Evolutionary conservation across 805 yeast genomes (phyloP).

Genomic region (Saccharomycopsis sp.): DNA sequence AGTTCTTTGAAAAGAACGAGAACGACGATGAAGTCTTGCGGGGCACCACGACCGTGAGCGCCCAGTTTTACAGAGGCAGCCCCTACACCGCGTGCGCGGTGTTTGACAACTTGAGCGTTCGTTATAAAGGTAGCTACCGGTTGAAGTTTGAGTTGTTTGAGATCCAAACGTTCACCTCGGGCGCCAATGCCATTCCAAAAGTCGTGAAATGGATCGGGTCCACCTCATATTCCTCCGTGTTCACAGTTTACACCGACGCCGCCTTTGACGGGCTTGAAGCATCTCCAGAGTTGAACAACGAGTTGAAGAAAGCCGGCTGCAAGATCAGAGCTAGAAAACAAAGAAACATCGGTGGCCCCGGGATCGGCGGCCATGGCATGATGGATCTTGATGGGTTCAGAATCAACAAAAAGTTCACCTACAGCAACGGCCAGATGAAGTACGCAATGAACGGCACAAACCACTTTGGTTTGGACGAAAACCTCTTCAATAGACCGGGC

Average conservation of each 20-base stretch:
- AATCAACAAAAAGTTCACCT: constrained; percentile 12
- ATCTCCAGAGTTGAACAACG: constrained; percentile 18
- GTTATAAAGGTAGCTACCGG: constrained; percentile 20
- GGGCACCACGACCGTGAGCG: constrained; percentile 20
- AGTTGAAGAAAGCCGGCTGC: constrained; percentile 20
- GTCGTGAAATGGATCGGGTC: constrained; percentile 16
- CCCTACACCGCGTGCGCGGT: constrained; percentile 21
- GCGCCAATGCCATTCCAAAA: constrained; percentile 7
- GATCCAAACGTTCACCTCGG: constrained; percentile 15
- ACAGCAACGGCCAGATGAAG: constrained; percentile 10
- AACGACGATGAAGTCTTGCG: constrained; percentile 18
- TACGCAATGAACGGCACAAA: constrained; percentile 12
- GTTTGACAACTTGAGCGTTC: constrained; percentile 19
- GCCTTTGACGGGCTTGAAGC: constrained; percentile 21
- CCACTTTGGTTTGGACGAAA: constrained; percentile 17
- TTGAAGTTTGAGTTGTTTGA: constrained; percentile 20
- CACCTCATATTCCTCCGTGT: constrained; percentile 11
- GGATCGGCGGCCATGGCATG: constrained; percentile 1
- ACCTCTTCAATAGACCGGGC: constrained; percentile 16
- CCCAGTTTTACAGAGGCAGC: constrained; percentile 18
- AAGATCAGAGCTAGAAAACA: constrained; percentile 20
- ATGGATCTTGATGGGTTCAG: constrained; percentile 11
- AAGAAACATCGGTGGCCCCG: constrained; percentile 2
- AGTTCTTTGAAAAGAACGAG: constrained; percentile 10
- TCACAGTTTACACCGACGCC: constrained; percentile 21